Percentiles rank a stretch among this genome's conserved stretches.
Evolutionary conservation across 2,329 filamentous ascomycete species (phyloP).

Genomic region (Pestalotiopsis sp.): DNA sequence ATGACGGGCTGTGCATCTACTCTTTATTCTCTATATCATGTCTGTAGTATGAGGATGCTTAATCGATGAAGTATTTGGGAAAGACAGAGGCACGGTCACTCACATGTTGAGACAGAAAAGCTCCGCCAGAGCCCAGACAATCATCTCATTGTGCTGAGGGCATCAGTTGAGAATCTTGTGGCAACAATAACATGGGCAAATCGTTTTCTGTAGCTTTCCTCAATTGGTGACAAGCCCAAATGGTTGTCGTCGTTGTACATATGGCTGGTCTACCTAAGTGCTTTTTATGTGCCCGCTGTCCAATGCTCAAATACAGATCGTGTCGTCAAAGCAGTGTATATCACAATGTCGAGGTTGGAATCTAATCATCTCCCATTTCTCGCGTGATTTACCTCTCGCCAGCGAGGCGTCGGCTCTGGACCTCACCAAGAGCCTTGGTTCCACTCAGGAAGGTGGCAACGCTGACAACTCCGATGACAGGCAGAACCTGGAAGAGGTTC

Average conservation of each 20-base stretch:
- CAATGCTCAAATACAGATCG: constrained; percentile 10
- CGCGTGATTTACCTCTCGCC: constrained; percentile 52
- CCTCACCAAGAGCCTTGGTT: constrained; percentile 87
- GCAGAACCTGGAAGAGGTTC: constrained; percentile 89
- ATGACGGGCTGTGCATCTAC: too few species aligned
- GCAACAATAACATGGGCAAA: not conserved
- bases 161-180: not conserved
- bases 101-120: too few species aligned
- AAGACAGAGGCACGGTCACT: too few species aligned
- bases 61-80: too few species aligned
- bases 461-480: constrained; percentile 69
- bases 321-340: not conserved
- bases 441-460: constrained; percentile 82
- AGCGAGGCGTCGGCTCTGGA: constrained; percentile 83
- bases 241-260: constrained; percentile 3
- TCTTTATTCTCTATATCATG: too few species aligned
- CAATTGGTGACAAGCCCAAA: not conserved
- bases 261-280: not conserved
- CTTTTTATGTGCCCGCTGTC: constrained; percentile 10
- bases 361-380: not conserved
- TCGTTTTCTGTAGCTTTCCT: not conserved
- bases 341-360: not conserved
- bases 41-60: too few species aligned
- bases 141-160: too few species aligned
- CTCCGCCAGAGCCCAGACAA: too few species aligned